Conservation (phyloP, 169 alveolate genomes). For the Eimeria brunetti region DNA sequence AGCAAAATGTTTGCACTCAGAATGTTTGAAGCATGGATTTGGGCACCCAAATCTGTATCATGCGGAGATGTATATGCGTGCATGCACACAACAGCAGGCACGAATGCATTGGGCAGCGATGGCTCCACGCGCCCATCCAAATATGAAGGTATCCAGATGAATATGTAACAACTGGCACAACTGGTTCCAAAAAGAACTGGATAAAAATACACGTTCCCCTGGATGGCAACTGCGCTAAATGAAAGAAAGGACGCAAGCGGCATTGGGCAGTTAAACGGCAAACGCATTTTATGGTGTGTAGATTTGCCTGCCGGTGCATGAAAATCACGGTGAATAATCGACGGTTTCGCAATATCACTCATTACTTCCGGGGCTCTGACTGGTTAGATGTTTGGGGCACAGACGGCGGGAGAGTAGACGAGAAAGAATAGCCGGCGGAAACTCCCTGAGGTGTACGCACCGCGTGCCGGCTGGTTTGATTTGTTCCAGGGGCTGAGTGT, state of each 20-base stretch:
- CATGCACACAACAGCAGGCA: background rate
- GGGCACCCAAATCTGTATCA: background rate
- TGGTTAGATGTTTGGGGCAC: slow-evolving; percentile 11
- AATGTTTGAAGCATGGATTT: background rate
- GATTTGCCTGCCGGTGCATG: background rate
- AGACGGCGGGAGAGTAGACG: background rate
- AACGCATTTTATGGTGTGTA: background rate
- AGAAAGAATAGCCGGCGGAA: background rate
- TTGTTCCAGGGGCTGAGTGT: slow-evolving; percentile 17
- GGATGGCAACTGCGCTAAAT: background rate
- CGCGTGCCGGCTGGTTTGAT: slow-evolving; percentile 26
- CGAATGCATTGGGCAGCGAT: background rate
- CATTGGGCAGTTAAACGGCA: background rate
- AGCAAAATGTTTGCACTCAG: background rate
- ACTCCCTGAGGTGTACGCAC: background rate
- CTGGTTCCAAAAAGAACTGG: background rate
- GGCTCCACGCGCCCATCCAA: background rate
- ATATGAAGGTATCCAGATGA: background rate
- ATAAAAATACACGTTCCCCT: background rate
- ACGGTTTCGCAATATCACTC: background rate
- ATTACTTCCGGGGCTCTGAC: too few species aligned
- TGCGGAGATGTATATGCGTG: background rate
- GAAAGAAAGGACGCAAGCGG: background rate
- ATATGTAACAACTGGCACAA: background rate
- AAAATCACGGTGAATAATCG: background rate